Evolutionary conservation across 306 rosid genomes (phyloP).

Genomic region (Lathyrus sativus): DNA sequence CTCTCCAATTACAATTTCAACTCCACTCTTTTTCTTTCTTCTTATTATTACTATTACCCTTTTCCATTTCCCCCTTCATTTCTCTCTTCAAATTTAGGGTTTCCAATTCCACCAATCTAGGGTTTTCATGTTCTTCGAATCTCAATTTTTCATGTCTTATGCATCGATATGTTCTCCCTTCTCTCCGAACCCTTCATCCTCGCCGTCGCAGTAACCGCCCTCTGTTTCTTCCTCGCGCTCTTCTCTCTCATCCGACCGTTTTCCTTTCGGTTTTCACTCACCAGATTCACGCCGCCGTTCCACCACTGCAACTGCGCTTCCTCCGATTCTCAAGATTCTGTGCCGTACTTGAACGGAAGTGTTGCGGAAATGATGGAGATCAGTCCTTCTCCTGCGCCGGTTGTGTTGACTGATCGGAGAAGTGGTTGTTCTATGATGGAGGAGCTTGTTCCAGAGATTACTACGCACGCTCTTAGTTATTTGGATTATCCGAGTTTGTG

Average conservation of each 20-base stretch:
- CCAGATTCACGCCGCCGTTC: slow-evolving; percentile 34
- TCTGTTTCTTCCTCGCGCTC: slow-evolving; percentile 62
- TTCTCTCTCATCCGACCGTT: slow-evolving; percentile 60
- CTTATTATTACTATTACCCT: neutral
- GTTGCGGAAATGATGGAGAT: slow-evolving; percentile 51
- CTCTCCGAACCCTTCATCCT: slow-evolving; percentile 57
- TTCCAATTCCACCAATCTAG: slow-evolving; percentile 36
- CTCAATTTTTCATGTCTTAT: slow-evolving; percentile 81
- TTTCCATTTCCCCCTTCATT: neutral
- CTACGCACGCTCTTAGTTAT: slow-evolving; percentile 94
- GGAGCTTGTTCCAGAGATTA: slow-evolving; percentile 98
- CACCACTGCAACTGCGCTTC: slow-evolving; percentile 52
- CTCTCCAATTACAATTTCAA: neutral
- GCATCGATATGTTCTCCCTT: slow-evolving; percentile 73
- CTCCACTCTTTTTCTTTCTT: neutral
- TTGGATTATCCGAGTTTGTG: slow-evolving; percentile 94
- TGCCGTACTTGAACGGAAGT: slow-evolving; percentile 71
- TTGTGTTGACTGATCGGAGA: slow-evolving; percentile 54
- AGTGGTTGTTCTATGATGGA: slow-evolving; percentile 97
- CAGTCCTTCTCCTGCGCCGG: slow-evolving; percentile 26
- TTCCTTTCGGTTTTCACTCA: slow-evolving; percentile 32
- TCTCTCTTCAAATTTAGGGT: slow-evolving; percentile 38
- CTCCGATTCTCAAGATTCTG: slow-evolving; percentile 32
- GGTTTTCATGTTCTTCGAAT: slow-evolving; percentile 65
- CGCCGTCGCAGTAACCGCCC: slow-evolving; percentile 58